A percentile compares a stretch with the other conserved stretches of the same genome.
These are phyloP conservation scores for Agaricus blazei DNA, from an alignment of 768 basidiomycete species.

Conservation along the genomic window DNA sequence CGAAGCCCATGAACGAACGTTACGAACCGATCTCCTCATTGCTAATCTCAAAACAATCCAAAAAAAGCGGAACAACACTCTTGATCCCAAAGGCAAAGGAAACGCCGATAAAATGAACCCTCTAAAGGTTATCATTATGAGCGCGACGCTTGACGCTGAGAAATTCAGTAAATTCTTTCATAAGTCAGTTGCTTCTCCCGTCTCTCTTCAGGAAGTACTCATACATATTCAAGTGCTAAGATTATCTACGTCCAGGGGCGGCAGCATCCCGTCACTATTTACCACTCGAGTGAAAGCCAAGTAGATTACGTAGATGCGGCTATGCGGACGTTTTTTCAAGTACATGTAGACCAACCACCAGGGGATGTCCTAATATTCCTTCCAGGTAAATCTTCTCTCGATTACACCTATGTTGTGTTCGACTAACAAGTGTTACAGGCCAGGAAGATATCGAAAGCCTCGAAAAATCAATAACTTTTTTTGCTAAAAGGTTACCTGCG, in stretches of 20 bases:
- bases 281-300: slow-evolving; percentile 69
- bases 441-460: slow-evolving; percentile 96
- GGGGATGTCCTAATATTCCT: slow-evolving; percentile 95
- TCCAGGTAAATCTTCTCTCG: slow-evolving; percentile 47
- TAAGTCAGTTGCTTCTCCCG: slow-evolving; percentile 45
- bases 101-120: slow-evolving; percentile 45
- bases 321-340: slow-evolving; percentile 90
- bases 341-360: slow-evolving; percentile 72
- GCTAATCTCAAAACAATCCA: slow-evolving; percentile 85
- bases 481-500: slow-evolving; percentile 64
- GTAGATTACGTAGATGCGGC: slow-evolving; percentile 86
- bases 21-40: slow-evolving; percentile 92
- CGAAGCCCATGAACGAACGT: slow-evolving; percentile 94
- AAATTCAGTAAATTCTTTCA: slow-evolving; percentile 88
- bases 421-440: slow-evolving; percentile 37
- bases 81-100: slow-evolving; percentile 38
- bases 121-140: slow-evolving; percentile 94
- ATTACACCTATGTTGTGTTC: background rate
- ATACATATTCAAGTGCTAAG: slow-evolving; percentile 53
- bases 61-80: slow-evolving; percentile 47
- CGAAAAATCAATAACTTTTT: slow-evolving; percentile 64
- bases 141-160: slow-evolving; percentile 93
- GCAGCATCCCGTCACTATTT: slow-evolving; percentile 86
- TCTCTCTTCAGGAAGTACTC: background rate
- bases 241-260: slow-evolving; percentile 91